Percentiles rank a stretch among this genome's conserved stretches.
Evolutionary conservation across 148 eudicot genomes (phyloP).

Genomic region (Euryodendron excelsum): DNA sequence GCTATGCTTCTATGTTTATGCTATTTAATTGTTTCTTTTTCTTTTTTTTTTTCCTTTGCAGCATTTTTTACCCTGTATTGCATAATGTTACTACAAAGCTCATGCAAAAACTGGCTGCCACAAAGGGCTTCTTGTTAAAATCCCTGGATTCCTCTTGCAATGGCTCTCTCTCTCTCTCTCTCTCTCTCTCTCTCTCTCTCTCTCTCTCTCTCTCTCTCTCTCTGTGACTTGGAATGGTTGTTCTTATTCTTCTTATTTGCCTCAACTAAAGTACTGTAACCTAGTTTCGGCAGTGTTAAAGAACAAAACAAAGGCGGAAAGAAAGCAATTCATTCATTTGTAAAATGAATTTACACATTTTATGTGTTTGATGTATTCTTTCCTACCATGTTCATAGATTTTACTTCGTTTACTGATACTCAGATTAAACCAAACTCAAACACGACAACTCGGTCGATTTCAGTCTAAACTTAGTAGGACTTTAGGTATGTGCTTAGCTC

Average conservation of each 20-base stretch:
- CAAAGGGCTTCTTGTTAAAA: neutral
- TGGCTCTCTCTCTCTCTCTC: neutral
- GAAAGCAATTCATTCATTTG: no score
- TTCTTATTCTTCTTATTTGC: no score
- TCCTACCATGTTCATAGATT: no score
- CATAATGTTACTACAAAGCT: conserved; percentile 4
- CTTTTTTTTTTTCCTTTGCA: neutral
- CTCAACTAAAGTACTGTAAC: no score
- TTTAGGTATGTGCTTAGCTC: neutral
- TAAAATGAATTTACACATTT: no score
- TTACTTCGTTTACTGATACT: no score
- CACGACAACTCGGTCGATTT: neutral
- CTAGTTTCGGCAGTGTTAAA: no score
- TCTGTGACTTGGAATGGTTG: no score
- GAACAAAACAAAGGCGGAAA: no score
- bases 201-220: no score
- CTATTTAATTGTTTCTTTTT: conserved; percentile 6
- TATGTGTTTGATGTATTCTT: neutral
- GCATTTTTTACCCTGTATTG: neutral
- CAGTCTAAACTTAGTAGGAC: neutral
- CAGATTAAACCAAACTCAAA: neutral
- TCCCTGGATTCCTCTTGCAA: neutral
- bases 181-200: no score
- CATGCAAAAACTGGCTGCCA: conserved; percentile 1
- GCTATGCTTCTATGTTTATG: neutral